Evolutionary conservation across 371 early-diverging fungal species (phyloP).

Genomic region (Mucor circinelloides): DNA sequence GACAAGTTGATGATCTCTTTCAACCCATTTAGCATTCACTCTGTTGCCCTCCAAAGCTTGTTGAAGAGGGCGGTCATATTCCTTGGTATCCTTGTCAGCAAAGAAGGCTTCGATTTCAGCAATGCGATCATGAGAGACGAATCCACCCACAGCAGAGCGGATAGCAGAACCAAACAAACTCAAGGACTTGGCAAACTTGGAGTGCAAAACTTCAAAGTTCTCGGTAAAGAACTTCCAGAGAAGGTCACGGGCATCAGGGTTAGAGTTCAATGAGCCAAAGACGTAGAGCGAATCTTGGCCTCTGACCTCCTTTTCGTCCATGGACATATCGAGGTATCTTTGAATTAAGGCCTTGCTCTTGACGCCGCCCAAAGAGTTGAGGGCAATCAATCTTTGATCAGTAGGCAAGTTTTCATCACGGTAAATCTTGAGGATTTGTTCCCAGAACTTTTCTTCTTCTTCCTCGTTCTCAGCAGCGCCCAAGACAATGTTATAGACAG

Average conservation of each 20-base stretch:
- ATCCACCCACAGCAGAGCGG: constrained; percentile 69
- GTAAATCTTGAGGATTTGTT: constrained; percentile 74
- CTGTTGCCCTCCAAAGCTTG: constrained; percentile 88
- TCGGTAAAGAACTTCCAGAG: constrained; percentile 81
- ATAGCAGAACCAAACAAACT: constrained; percentile 77
- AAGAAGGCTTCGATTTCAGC: constrained; percentile 76
- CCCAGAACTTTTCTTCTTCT: constrained; percentile 66
- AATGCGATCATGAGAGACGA: constrained; percentile 66
- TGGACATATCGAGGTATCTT: constrained; percentile 63
- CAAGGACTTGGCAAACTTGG: constrained; percentile 73
- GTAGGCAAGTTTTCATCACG: constrained; percentile 60
- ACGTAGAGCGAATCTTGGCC: constrained; percentile 83
- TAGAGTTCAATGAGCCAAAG: constrained; percentile 56
- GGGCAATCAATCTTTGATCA: constrained; percentile 82
- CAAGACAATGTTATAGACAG: constrained; percentile 79
- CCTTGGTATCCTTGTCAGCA: constrained; percentile 72
- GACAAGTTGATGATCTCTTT: constrained; percentile 74
- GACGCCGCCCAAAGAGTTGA: constrained; percentile 75
- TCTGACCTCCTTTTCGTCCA: constrained; percentile 73
- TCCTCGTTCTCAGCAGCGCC: constrained; percentile 63
- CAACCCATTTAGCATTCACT: constrained; percentile 78
- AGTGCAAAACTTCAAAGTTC: constrained; percentile 70
- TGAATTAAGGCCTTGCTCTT: constrained; percentile 61
- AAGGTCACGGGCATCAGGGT: constrained; percentile 64
- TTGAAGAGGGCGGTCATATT: constrained; percentile 71